These are phyloP conservation scores for Yarrowia sp. DNA, from an alignment of 805 yeast genomes.

Conservation along the genomic window DNA sequence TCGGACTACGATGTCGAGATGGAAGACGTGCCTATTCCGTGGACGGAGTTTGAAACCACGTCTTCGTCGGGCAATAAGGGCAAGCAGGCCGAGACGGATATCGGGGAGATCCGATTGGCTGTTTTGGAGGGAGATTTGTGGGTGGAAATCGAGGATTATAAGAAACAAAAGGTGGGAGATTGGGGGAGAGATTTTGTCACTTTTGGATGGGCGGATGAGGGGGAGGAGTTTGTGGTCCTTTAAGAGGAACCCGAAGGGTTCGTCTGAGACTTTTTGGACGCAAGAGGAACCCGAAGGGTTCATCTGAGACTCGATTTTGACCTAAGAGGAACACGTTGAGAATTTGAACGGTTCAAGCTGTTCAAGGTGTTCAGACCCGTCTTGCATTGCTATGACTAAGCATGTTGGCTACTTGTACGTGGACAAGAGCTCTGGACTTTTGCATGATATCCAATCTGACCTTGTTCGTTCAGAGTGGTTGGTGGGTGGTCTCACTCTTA, in stretches of 20 bases:
- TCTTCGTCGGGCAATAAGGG: slow-evolving; percentile 1
- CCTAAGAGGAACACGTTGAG: no score
- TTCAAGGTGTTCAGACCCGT: no score
- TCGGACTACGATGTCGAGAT: slow-evolving; percentile 8
- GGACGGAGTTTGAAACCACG: slow-evolving; percentile 24
- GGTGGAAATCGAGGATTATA: slow-evolving; percentile 21
- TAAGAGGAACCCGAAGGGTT: not conserved
- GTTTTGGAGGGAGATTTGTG: slow-evolving; percentile 12
- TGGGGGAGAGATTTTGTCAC: slow-evolving; percentile 1
- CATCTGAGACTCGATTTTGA: no score
- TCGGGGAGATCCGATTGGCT: slow-evolving; percentile 20
- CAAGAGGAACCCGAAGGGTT: no score
- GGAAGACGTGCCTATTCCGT: slow-evolving; percentile 16
- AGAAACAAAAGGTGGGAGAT: slow-evolving; percentile 12
- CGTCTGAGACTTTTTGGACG: no score
- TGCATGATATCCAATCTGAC: no score
- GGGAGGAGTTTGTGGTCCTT: slow-evolving; percentile 15
- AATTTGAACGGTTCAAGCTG: no score
- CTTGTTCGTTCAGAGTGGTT: no score
- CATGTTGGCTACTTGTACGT: no score
- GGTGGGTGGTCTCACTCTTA: no score
- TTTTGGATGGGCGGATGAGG: slow-evolving; percentile 26
- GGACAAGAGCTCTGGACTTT: no score
- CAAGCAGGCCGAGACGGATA: slow-evolving; percentile 21
- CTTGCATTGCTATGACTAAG: no score